phyloP scores from a whole-genome alignment of 495 filamentous ascomycete genomes.

The Filosporella fistucella region DNA sequence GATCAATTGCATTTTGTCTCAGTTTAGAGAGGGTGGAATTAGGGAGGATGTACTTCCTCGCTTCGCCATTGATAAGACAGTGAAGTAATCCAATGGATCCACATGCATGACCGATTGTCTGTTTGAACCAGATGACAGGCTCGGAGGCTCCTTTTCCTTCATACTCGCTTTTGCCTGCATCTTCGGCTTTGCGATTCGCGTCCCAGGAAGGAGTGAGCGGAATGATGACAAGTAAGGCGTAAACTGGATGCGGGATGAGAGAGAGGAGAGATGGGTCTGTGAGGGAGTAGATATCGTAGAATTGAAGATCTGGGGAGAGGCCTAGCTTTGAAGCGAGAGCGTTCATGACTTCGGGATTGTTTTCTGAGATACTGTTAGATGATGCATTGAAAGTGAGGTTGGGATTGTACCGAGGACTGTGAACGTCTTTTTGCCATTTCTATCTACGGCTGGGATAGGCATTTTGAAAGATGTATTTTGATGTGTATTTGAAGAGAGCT shows the following conservation, averaged over 20 bases:
- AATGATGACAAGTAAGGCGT: constrained; percentile 80
- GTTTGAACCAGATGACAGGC: constrained; percentile 77
- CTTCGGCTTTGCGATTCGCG: constrained; percentile 56
- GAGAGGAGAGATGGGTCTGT: constrained; percentile 45
- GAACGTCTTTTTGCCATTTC: constrained; percentile 23
- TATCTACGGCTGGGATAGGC: constrained; percentile 13
- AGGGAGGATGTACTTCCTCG: constrained; percentile 35
- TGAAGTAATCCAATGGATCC: constrained; percentile 79
- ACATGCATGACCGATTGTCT: constrained; percentile 82
- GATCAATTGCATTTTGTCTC: constrained; percentile 37
- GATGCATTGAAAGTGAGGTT: neutral
- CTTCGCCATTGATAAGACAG: constrained; percentile 58
- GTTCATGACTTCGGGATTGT: constrained; percentile 77
- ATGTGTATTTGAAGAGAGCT: neutral
- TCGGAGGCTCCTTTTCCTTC: constrained; percentile 24
- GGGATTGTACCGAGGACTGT: constrained; percentile 19
- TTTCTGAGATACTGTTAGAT: constrained; percentile 14
- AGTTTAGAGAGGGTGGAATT: constrained; percentile 44
- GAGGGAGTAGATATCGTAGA: constrained; percentile 53
- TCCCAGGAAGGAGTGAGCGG: constrained; percentile 68
- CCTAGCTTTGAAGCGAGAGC: constrained; percentile 70
- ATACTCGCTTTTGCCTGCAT: constrained; percentile 23
- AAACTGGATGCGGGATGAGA: constrained; percentile 72
- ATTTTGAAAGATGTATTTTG: constrained; percentile 7
- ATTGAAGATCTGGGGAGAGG: constrained; percentile 53